These are phyloP conservation scores for Trichosanthes truncata DNA, from an alignment of 306 rosid species.

Conservation along the genomic window DNA sequence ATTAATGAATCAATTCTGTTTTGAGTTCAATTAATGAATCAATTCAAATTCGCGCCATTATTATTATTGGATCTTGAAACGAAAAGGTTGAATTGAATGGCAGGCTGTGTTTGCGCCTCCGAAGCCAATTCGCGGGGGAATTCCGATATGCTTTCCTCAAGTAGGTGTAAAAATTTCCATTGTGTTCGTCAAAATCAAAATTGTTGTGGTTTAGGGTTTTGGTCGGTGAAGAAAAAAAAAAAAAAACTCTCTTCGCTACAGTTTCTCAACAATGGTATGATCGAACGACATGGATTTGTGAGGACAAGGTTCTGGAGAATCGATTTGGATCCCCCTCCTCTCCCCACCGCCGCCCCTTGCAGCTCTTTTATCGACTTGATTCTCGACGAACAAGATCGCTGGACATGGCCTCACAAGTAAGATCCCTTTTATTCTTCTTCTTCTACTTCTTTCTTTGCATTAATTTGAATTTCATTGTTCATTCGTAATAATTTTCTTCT, in stretches of 20 bases:
- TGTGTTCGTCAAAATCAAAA: not conserved
- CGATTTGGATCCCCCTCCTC: conserved; percentile 65
- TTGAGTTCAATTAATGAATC: not conserved
- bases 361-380: conserved; percentile 56
- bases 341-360: conserved; percentile 29
- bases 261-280: conserved; percentile 51
- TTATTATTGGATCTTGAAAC: not conserved
- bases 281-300: conserved; percentile 71
- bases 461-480: not conserved
- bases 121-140: conserved; percentile 72
- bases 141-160: conserved; percentile 73
- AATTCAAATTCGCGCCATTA: not conserved
- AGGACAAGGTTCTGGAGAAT: conserved; percentile 60
- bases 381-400: conserved; percentile 50
- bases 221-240: not conserved
- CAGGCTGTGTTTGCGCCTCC: conserved; percentile 67
- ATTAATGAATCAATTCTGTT: not conserved
- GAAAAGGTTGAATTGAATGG: not conserved
- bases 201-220: conserved; percentile 4
- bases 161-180: conserved; percentile 29
- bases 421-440: not conserved
- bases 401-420: conserved; percentile 69
- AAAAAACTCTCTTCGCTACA: conserved; percentile 19
- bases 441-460: not conserved
- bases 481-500: not conserved